Base-by-base conservation (phyloP, 179 eudicot genomes). In the Silene noctiflora region DNA sequence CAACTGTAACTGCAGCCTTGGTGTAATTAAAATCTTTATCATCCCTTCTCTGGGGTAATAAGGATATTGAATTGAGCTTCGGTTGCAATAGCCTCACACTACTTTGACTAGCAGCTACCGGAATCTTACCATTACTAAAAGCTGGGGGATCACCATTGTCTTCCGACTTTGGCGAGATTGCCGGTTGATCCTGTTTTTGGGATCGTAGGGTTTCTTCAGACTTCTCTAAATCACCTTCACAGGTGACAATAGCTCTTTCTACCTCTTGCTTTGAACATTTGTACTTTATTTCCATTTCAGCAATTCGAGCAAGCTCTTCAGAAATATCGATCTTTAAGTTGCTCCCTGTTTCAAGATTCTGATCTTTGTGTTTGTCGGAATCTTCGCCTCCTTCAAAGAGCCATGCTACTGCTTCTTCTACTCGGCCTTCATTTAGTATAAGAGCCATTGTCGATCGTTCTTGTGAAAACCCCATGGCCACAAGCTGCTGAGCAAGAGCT, bases 361-460 rank as follows among this genome's bases (percentile, higher is more conserved):
- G 86, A 67, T 88, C 89, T 84, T 74, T 81, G 24, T 76, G 84
- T 65, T 84, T 85, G 72, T 89, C 88, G 59, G 77, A 77, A 79
- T 87, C 89, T 81, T 94, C 96, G 67, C 86, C 88, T 29, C 81
- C 90, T 62, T 94, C 96, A 51, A 92, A 83, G 11, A 92, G 89
- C 96, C 97, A 94, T 11, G 87, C 76, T 16, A 94, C 94, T 27
- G 98, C 91, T 69, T 88, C 91, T 72, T 94, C 93, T 66, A 88
- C 87, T 76, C 84, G 87, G 19, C 98, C 98, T 81, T 91, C 94
- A 77, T 94, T 92, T 72, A 87, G 53, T 24, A 91, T 92, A 67
- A 92, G 93, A 66, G 98, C 94, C 96, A 92, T 84, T 17, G 97
- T 94, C 5, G 97, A 89, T 63, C 88, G 84, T 74, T 94, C 98